A percentile compares a stretch with the other conserved stretches of the same genome.
These are phyloP conservation scores for Tricholoma bakamatsutake DNA, from an alignment of 768 basidiomycete species.

Conservation along the genomic window DNA sequence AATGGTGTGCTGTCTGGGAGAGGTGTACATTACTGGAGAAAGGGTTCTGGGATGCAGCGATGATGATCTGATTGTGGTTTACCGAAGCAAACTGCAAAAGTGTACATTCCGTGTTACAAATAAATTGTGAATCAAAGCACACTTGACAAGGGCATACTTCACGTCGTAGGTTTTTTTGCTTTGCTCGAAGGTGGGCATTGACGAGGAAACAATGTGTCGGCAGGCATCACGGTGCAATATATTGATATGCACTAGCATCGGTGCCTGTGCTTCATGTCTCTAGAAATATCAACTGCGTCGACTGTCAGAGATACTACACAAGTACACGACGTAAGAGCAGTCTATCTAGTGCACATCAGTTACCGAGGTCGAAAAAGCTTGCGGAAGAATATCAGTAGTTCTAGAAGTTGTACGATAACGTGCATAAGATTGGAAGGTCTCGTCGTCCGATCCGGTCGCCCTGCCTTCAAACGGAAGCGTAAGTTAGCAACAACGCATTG, in stretches of 20 bases:
- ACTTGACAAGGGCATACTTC: no score
- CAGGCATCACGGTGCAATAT: no score
- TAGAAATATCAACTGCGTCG: no score
- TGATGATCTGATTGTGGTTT: conserved; percentile 17
- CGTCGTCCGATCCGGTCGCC: not conserved
- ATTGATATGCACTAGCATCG: no score
- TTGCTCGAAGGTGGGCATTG: no score
- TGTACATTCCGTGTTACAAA: not conserved
- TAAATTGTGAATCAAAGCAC: no score
- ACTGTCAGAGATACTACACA: not conserved
- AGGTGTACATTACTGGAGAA: conserved; percentile 74
- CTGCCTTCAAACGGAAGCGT: not conserved
- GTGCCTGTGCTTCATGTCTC: no score
- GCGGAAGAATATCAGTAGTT: not conserved
- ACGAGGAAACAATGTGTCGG: no score
- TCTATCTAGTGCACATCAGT: not conserved
- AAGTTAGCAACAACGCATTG: not conserved
- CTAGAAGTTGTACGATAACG: not conserved
- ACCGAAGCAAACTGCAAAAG: not conserved
- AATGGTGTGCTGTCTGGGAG: conserved; percentile 71
- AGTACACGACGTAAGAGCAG: not conserved
- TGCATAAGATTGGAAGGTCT: not conserved
- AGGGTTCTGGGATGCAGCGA: conserved; percentile 77
- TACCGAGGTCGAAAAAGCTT: not conserved
- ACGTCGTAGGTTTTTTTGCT: no score